Conservation (phyloP, 345 rosid species). For the Dimocarpus longan region DNA sequence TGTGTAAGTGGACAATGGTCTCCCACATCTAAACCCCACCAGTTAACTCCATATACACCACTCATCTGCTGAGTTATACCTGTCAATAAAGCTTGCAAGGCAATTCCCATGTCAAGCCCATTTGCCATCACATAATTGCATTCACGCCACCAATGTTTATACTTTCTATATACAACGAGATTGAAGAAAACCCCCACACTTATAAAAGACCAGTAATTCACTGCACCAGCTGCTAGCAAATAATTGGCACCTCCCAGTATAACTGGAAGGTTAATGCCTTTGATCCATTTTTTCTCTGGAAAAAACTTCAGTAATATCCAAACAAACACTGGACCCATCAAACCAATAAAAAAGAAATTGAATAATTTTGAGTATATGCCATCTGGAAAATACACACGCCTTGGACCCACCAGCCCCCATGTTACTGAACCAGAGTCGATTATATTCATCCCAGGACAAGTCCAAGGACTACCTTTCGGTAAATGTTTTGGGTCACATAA, state of each 20-base stretch:
- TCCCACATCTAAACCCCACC: background rate
- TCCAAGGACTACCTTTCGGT: conserved; percentile 14
- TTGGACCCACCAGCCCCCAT: conserved; percentile 21
- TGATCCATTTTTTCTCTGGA: background rate
- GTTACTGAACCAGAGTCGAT: background rate
- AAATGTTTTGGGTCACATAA: background rate
- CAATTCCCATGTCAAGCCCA: conserved; percentile 4
- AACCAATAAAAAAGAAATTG: too few species aligned
- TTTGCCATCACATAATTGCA: conserved; percentile 4
- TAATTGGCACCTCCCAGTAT: background rate
- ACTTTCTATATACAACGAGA: too few species aligned
- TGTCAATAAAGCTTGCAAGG: background rate
- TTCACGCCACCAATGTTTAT: background rate
- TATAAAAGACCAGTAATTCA: too few species aligned
- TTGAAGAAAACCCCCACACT: too few species aligned
- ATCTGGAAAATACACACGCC: background rate
- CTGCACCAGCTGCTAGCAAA: background rate
- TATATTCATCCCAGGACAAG: background rate
- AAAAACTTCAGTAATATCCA: too few species aligned
- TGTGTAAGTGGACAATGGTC: too few species aligned
- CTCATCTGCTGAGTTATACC: background rate
- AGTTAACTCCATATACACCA: background rate
- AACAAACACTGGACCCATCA: too few species aligned
- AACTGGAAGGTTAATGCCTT: background rate
- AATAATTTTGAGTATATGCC: too few species aligned